Conservation (phyloP, 2,329 filamentous ascomycete genomes). For the Claviceps sp. region DNA sequence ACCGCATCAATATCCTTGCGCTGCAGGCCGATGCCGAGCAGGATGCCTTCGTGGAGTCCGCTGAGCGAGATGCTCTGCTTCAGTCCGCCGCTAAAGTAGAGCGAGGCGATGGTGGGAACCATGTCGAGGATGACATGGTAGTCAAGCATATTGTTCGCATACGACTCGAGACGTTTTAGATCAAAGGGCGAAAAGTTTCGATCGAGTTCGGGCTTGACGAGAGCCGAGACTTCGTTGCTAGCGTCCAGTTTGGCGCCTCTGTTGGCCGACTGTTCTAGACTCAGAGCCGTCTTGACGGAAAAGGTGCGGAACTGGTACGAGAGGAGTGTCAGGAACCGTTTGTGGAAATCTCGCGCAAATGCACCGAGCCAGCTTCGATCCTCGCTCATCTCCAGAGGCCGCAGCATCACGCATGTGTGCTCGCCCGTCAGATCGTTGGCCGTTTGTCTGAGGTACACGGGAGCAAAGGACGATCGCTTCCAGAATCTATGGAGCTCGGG, state of each 20-base stretch:
- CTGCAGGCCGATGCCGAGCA: conserved; percentile 85
- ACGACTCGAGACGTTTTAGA: conserved; percentile 85
- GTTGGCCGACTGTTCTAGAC: conserved; percentile 75
- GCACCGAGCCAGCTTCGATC: conserved; percentile 79
- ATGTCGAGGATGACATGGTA: conserved; percentile 96
- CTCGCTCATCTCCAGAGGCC: conserved; percentile 54
- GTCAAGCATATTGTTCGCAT: conserved; percentile 93
- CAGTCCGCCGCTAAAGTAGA: conserved; percentile 76
- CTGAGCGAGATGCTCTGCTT: conserved; percentile 54
- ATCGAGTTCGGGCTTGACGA: conserved; percentile 69
- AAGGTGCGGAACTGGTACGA: conserved; percentile 89
- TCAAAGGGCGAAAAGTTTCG: conserved; percentile 76
- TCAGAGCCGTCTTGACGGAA: conserved; percentile 62
- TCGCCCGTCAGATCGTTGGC: conserved; percentile 93
- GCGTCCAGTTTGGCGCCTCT: conserved; percentile 54
- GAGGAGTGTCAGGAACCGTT: conserved; percentile 77
- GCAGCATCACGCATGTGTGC: conserved; percentile 95
- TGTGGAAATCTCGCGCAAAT: conserved; percentile 86
- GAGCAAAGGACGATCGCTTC: conserved; percentile 76
- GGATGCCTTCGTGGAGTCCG: conserved; percentile 72
- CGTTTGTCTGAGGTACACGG: conserved; percentile 89
- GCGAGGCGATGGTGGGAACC: conserved; percentile 63
- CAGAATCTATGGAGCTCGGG: conserved; percentile 85
- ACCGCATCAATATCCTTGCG: conserved; percentile 73
- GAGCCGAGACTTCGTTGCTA: conserved; percentile 27